phyloP scores from a whole-genome alignment of 2,329 filamentous ascomycete genomes.

The Epichloe gansuensis region DNA sequence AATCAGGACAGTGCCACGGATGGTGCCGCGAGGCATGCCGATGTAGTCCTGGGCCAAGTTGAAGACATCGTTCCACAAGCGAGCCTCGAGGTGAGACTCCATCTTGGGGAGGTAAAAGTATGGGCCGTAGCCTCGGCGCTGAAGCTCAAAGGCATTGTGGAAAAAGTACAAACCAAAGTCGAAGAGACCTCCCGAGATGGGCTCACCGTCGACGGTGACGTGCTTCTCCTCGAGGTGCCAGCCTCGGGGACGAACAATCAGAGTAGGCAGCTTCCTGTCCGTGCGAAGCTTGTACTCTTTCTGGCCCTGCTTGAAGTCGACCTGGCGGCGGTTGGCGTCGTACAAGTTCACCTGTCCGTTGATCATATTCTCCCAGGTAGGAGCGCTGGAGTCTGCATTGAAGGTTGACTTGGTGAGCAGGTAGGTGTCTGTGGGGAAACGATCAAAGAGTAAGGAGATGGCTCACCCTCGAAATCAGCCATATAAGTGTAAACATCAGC shows the following conservation, averaged over 20 bases:
- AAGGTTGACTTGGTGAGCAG: background rate
- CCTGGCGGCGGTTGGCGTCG: slow-evolving; percentile 83
- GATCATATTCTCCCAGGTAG: slow-evolving; percentile 99
- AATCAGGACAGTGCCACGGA: slow-evolving; percentile 89
- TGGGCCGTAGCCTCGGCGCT: slow-evolving; percentile 72
- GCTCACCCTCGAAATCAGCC: slow-evolving; percentile 92
- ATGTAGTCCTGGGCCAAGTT: slow-evolving; percentile 91
- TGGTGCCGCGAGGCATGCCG: slow-evolving; percentile 78
- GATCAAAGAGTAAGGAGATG: too few species aligned
- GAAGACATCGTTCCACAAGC: slow-evolving; percentile 97
- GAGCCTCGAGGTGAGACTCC: slow-evolving; percentile 93
- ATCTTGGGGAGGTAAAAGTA: slow-evolving; percentile 99
- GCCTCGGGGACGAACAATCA: slow-evolving; percentile 87
- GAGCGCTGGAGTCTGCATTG: slow-evolving; percentile 70
- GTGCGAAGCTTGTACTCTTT: slow-evolving; percentile 98
- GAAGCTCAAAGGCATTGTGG: slow-evolving; percentile 87
- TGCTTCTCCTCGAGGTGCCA: slow-evolving; percentile 99
- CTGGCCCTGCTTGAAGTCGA: slow-evolving; percentile 89
- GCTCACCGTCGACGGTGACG: slow-evolving; percentile 86
- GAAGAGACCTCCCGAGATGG: slow-evolving; percentile 84
- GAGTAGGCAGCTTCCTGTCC: slow-evolving; percentile 70
- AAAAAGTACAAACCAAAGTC: slow-evolving; percentile 99
- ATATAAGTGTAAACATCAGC: slow-evolving; percentile 97
- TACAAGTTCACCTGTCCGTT: slow-evolving; percentile 96
- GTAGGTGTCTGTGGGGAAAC: background rate